These are phyloP conservation scores for Boeremia exigua DNA, from an alignment of 2,329 filamentous ascomycete species.

Conservation along the genomic window DNA sequence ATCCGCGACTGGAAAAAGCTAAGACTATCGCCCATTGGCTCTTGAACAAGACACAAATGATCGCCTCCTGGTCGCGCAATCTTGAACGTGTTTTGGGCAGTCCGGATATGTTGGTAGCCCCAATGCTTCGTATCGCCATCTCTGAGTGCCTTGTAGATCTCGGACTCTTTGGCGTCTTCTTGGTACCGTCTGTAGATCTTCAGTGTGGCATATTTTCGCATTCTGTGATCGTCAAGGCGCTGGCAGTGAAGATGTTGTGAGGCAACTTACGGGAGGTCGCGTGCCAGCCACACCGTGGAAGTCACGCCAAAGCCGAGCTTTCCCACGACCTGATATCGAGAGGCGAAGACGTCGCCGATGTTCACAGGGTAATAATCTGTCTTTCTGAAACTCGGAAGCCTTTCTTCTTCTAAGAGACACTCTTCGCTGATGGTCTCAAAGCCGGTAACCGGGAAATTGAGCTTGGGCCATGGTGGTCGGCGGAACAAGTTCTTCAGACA, in stretches of 20 bases:
- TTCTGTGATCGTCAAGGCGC: conserved; percentile 2
- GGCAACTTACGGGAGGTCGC: conserved; percentile 16
- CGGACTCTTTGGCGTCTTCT: conserved; percentile 8
- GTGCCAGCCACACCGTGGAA: conserved; percentile 23
- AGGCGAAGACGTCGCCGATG: conserved; percentile 21
- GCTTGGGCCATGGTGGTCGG: conserved; percentile 18
- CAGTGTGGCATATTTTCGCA: conserved; percentile 13
- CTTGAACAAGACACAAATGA: conserved; percentile 49
- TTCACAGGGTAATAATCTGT: conserved; percentile 16
- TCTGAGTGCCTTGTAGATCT: conserved; percentile 17
- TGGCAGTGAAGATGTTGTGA: background rate
- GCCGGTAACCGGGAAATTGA: conserved; percentile 19
- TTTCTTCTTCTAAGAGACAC: conserved; percentile 17
- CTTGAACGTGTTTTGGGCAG: conserved; percentile 41
- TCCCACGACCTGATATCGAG: conserved; percentile 23
- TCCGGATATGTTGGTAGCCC: conserved; percentile 39
- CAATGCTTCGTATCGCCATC: conserved; percentile 20
- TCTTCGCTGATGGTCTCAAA: conserved; percentile 19
- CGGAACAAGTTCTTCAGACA: conserved; percentile 1
- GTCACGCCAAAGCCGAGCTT: conserved; percentile 22
- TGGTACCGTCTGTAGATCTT: conserved; percentile 15
- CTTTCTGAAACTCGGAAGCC: conserved; percentile 11
- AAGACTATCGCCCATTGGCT: conserved; percentile 51
- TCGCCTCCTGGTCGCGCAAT: conserved; percentile 36
- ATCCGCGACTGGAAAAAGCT: conserved; percentile 49